Percentiles rank a stretch among this genome's conserved stretches.
Conservation (phyloP, 2,329 filamentous ascomycete genomes). For the Pseudogymnoascus destructans region DNA sequence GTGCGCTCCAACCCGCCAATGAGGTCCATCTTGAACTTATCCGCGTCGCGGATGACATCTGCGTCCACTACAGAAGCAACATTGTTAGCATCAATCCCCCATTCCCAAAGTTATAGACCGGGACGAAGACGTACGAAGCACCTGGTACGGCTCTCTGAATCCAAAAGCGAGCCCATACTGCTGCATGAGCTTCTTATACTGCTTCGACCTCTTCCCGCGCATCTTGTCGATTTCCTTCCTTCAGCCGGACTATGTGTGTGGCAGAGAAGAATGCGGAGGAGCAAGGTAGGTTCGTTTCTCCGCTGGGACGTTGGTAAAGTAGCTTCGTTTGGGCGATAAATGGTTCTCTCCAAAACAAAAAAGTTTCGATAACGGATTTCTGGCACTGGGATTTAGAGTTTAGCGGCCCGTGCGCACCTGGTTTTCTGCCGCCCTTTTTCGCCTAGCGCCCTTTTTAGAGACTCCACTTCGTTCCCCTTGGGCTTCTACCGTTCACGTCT, state of each 20-base stretch:
- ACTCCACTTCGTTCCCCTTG: not conserved
- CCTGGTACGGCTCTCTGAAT: constrained; percentile 90
- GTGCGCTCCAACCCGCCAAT: constrained; percentile 62
- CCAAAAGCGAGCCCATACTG: constrained; percentile 78
- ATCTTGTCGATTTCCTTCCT: constrained; percentile 32
- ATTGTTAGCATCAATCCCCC: not conserved
- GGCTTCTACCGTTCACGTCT: not conserved
- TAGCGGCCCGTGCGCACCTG: not conserved
- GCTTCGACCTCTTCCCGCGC: constrained; percentile 57
- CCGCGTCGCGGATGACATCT: constrained; percentile 69
- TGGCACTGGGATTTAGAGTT: not conserved
- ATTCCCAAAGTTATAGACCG: constrained; percentile 8
- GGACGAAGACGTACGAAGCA: constrained; percentile 43
- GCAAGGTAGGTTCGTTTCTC: not conserved
- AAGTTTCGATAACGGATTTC: not conserved
- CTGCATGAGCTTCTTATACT: constrained; percentile 85
- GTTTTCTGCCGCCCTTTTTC: not conserved
- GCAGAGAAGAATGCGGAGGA: too few species aligned
- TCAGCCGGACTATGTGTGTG: not conserved
- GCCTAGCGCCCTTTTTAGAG: not conserved
- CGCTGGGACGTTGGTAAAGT: not conserved
- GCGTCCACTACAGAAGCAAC: constrained; percentile 50
- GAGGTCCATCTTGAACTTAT: constrained; percentile 83
- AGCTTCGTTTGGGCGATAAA: not conserved
- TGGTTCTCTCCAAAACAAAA: not conserved